Conservation (phyloP, 2,329 filamentous ascomycete genomes). For the Didymella lethalis region DNA sequence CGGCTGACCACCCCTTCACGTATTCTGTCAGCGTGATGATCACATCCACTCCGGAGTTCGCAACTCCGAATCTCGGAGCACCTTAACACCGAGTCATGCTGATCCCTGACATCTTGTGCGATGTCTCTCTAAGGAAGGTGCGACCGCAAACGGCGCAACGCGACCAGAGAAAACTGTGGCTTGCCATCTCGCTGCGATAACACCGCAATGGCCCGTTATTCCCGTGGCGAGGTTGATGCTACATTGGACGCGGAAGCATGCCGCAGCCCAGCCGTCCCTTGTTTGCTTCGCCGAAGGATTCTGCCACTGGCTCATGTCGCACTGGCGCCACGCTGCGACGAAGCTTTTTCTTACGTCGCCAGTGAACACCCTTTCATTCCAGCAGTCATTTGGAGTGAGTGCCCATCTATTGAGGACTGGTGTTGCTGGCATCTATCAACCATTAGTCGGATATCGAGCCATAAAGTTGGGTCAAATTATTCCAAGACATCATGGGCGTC, state of each 20-base stretch:
- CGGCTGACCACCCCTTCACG: neutral
- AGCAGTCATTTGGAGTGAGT: neutral
- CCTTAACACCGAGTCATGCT: slow-evolving; percentile 12
- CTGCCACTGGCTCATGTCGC: slow-evolving; percentile 14
- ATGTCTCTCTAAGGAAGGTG: slow-evolving; percentile 13
- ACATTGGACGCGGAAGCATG: slow-evolving; percentile 12
- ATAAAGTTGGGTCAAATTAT: slow-evolving; percentile 4
- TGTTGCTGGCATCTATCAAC: slow-evolving; percentile 1
- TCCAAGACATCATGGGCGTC: slow-evolving; percentile 5
- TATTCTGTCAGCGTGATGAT: slow-evolving; percentile 7
- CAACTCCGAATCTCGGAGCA: slow-evolving; percentile 11
- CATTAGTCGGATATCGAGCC: slow-evolving; percentile 3
- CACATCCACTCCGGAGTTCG: slow-evolving; percentile 5
- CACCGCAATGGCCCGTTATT: slow-evolving; percentile 9
- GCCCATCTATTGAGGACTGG: neutral
- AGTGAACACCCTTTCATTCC: neutral
- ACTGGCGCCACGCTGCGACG: slow-evolving; percentile 18
- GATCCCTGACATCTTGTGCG: neutral
- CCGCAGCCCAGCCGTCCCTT: slow-evolving; percentile 12
- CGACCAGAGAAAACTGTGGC: slow-evolving; percentile 1
- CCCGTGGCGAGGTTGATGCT: slow-evolving; percentile 4
- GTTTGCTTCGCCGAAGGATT: slow-evolving; percentile 14
- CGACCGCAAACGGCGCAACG: slow-evolving; percentile 7
- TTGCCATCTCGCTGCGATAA: slow-evolving; percentile 11
- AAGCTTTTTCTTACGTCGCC: slow-evolving; percentile 11